These are phyloP conservation scores for Phalaenopsis aphrodite DNA, from an alignment of 106 monocot genomes.

Conservation along the genomic window DNA sequence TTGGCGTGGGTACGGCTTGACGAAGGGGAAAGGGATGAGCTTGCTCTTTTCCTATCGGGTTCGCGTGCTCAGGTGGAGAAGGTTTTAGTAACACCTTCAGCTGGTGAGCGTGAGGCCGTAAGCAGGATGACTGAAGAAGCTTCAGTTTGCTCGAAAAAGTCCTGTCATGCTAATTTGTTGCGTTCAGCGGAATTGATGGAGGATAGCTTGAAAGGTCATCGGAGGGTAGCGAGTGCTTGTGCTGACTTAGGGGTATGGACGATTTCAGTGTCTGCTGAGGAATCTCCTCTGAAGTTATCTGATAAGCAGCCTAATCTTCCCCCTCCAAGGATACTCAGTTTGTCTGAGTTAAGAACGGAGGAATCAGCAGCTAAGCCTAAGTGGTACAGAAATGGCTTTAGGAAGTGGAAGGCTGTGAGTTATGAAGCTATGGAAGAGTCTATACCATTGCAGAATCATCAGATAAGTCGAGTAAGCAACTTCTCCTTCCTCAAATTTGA, in stretches of 20 bases:
- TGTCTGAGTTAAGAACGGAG: constrained; percentile 30
- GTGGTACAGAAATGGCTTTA: constrained; percentile 43
- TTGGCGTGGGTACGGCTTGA: constrained; percentile 30
- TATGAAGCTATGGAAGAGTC: constrained; percentile 22
- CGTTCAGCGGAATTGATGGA: not conserved
- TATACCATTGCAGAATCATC: constrained; percentile 38
- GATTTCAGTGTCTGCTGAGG: constrained; percentile 23
- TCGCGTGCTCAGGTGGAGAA: not conserved
- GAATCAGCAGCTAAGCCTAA: constrained; percentile 44
- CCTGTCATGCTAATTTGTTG: not conserved
- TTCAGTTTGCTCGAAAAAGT: constrained; percentile 1
- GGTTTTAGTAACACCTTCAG: not conserved
- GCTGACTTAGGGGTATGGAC: constrained; percentile 38
- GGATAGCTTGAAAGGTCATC: constrained; percentile 30
- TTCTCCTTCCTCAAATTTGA: constrained; percentile 2
- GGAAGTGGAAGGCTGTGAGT: constrained; percentile 49
- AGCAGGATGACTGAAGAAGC: not conserved
- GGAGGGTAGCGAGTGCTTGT: constrained; percentile 50
- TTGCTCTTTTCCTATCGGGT: constrained; percentile 34
- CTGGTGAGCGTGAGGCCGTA: not conserved
- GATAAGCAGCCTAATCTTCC: constrained; percentile 19
- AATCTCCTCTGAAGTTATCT: constrained; percentile 10
- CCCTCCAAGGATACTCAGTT: constrained; percentile 32
- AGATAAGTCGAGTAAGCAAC: constrained; percentile 32
- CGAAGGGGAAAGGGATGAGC: constrained; percentile 41